Percentiles rank a stretch among this genome's conserved stretches.
phyloP scores from a whole-genome alignment of 2,329 filamentous ascomycete species.

The Penicillium griseofulvum region DNA sequence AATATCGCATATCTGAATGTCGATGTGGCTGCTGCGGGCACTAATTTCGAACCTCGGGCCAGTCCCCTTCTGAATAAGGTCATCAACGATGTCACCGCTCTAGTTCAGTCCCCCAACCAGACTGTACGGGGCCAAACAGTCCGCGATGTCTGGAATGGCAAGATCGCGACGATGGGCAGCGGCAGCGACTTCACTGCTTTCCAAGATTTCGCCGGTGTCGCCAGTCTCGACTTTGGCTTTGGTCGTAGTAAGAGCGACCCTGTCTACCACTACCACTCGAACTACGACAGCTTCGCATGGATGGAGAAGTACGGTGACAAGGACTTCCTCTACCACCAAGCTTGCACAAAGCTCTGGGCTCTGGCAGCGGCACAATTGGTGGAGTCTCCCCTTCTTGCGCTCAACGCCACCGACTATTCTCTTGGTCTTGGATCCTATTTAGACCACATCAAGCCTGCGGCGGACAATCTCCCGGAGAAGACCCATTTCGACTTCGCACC shows the following conservation, averaged over 20 bases:
- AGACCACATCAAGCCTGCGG: conserved; percentile 29
- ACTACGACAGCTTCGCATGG: conserved; percentile 83
- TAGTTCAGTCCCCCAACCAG: conserved; percentile 72
- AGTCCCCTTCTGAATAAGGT: conserved; percentile 74
- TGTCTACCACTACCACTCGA: conserved; percentile 74
- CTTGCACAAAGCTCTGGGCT: conserved; percentile 65
- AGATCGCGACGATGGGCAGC: conserved; percentile 65
- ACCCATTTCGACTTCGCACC: conserved; percentile 42
- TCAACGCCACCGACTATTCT: conserved; percentile 66
- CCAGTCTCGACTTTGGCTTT: conserved; percentile 65
- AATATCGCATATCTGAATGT: conserved; percentile 84
- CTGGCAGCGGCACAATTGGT: conserved; percentile 61
- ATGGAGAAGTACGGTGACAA: conserved; percentile 75
- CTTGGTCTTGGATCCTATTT: conserved; percentile 51
- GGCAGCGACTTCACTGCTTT: conserved; percentile 75
- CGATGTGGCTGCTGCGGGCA: conserved; percentile 69
- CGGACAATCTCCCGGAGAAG: conserved; percentile 23
- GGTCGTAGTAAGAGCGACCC: conserved; percentile 42
- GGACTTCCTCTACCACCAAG: conserved; percentile 57
- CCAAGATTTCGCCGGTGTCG: conserved; percentile 68
- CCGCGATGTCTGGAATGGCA: conserved; percentile 63
- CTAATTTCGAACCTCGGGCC: conserved; percentile 62
- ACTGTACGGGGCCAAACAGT: conserved; percentile 68
- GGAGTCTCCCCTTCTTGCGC: conserved; percentile 61
- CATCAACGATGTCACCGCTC: conserved; percentile 63